Base-by-base conservation (phyloP, 108 stramenopile genomes). In the Cyclotella kingstonii region DNA sequence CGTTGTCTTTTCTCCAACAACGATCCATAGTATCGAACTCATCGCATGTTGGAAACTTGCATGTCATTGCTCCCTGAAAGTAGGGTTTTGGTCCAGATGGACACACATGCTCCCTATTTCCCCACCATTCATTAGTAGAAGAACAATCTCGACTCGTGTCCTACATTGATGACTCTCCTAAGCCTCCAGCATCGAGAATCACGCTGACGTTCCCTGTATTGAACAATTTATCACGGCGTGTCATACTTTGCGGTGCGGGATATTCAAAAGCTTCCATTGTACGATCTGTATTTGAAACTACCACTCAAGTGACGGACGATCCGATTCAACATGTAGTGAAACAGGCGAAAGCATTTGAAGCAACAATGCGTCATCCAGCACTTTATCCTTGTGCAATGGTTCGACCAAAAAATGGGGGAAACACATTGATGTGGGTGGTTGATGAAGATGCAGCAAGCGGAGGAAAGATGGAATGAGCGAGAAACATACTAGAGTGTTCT, bases 51-150 rank as follows among this genome's bases (percentile, higher is more conserved):
- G n/a, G n/a, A n/a, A n/a, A n/a, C n/a, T n/a, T n/a, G n/a, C n/a
- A n/a, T n/a, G n/a, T n/a, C n/a, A n/a, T n/a, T n/a, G n/a, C n/a
- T n/a, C n/a, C n/a, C n/a, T n/a, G n/a, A 19, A 12, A 25, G 3
- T 18, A 66, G 66, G 97, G 97, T 30, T 90, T 97, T 54, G 97
- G 97, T 29, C 95, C 94, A 4, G 97, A 98, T 72, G 97, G 97
- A 1, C 97, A 98, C 79, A 98, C 97, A 3, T 94, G 93, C 54
- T 91, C 89, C 12, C 68, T 98, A 23, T 98, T 98, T 66, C 97
- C 97, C 1, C 63, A 77, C 53, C 97, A 98, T 69, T 51, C 67
- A 26, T 66, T 98, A 38, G 55, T 96, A 39, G 36, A 77, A 9
- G 93, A 93, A 63, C 43, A 64, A 12, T 40, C 66, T 14, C 30